Evolutionary conservation across 495 filamentous ascomycete genomes (phyloP).

Genomic region (Talaromyces trachyspermus): DNA sequence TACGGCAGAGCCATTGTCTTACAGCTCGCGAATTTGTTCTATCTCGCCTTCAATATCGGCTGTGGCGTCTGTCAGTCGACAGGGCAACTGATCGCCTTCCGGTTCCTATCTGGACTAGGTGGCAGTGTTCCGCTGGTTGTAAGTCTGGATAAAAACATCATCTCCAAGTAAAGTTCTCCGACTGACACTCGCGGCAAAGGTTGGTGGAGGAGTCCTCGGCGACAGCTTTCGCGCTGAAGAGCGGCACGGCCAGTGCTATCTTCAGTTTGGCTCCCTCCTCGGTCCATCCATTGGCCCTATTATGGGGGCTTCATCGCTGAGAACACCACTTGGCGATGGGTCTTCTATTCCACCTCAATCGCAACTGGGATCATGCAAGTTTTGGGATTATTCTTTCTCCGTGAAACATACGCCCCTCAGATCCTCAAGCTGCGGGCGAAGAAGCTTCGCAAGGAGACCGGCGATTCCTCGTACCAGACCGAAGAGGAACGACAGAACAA

Average conservation of each 20-base stretch:
- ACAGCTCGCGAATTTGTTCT: background rate
- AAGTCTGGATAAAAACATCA: constrained; percentile 27
- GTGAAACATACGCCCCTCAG: constrained; percentile 55
- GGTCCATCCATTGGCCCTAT: constrained; percentile 43
- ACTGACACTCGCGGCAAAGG: constrained; percentile 50
- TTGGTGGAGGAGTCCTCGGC: no score
- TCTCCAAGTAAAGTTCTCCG: no score
- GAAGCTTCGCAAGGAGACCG: no score
- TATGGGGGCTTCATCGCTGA: constrained; percentile 48
- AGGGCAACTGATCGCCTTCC: constrained; percentile 15
- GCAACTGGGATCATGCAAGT: constrained; percentile 43
- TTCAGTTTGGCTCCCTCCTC: constrained; percentile 46
- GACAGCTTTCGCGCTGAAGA: no score
- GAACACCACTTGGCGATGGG: constrained; percentile 52
- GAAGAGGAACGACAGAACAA: no score
- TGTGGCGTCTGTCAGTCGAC: background rate
- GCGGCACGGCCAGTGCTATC: no score
- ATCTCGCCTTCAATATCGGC: constrained; percentile 1
- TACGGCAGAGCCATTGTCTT: constrained; percentile 34
- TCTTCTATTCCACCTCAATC: constrained; percentile 44
- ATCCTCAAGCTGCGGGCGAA: no score
- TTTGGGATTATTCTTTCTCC: constrained; percentile 45
- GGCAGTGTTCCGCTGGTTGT: constrained; percentile 43
- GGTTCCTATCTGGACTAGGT: constrained; percentile 11
- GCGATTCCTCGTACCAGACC: no score